phyloP scores from a whole-genome alignment of 805 yeast species.

The Starmerella kuoi region DNA sequence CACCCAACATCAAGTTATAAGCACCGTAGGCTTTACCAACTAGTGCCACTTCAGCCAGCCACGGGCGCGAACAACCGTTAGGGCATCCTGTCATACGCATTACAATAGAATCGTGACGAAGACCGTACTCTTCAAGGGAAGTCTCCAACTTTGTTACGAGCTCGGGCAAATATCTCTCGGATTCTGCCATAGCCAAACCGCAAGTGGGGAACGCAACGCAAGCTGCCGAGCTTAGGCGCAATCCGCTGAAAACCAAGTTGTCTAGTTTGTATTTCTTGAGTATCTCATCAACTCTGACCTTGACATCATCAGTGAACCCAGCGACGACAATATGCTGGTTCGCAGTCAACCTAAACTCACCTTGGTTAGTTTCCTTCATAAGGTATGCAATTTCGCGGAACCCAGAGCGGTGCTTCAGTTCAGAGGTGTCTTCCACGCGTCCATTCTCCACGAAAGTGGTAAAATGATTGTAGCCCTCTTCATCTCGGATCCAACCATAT shows the following conservation, averaged over 20 bases:
- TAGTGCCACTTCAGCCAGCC: constrained; percentile 92
- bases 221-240: constrained; percentile 84
- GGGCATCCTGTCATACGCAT: constrained; percentile 99
- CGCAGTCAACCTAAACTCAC: constrained; percentile 85
- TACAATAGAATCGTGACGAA: constrained; percentile 85
- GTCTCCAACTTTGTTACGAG: constrained; percentile 70
- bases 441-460: constrained; percentile 94
- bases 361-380: constrained; percentile 40
- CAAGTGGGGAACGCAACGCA: constrained; percentile 98
- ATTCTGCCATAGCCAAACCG: constrained; percentile 98
- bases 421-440: constrained; percentile 86
- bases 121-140: constrained; percentile 81
- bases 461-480: constrained; percentile 68
- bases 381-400: constrained; percentile 63
- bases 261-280: constrained; percentile 68
- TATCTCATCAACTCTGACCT: constrained; percentile 48
- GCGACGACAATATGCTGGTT: constrained; percentile 83
- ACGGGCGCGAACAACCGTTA: constrained; percentile 96
- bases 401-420: constrained; percentile 81
- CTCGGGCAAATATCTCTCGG: constrained; percentile 82
- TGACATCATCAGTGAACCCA: constrained; percentile 55
- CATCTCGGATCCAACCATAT: constrained; percentile 87
- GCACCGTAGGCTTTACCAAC: constrained; percentile 93
- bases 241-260: constrained; percentile 67
- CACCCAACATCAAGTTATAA: constrained; percentile 88